Percentiles rank a stretch among this genome's conserved stretches.
Conservation (phyloP, 2,329 filamentous ascomycete genomes). For the Pseudogymnoascus sp. region DNA sequence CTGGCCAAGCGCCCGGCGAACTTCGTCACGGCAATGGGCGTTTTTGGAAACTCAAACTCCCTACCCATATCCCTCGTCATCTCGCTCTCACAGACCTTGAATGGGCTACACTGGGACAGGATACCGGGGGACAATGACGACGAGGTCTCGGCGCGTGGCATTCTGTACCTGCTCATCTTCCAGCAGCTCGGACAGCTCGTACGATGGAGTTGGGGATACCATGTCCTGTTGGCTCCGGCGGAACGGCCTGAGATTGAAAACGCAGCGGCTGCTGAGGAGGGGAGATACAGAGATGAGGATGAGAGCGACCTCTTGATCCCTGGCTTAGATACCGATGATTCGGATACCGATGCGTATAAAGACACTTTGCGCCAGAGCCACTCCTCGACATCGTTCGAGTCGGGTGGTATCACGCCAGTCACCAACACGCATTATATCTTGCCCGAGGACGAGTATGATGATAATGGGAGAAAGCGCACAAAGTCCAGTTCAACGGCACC, state of each 20-base stretch:
- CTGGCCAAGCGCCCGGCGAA: slow-evolving; percentile 82
- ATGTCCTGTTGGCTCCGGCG: slow-evolving; percentile 82
- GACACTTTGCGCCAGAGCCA: slow-evolving; percentile 11
- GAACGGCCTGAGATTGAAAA: slow-evolving; percentile 52
- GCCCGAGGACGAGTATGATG: slow-evolving; percentile 34
- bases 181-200: slow-evolving; percentile 94
- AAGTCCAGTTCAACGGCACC: slow-evolving; percentile 25
- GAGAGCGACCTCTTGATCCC: slow-evolving; percentile 39
- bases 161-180: slow-evolving; percentile 92
- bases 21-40: slow-evolving; percentile 93
- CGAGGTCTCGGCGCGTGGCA: slow-evolving; percentile 86
- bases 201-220: slow-evolving; percentile 97
- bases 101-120: slow-evolving; percentile 87
- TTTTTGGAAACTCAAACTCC: slow-evolving; percentile 98
- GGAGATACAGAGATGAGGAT: slow-evolving; percentile 47
- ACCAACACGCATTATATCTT: slow-evolving; percentile 23
- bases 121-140: slow-evolving; percentile 90
- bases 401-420: slow-evolving; percentile 27
- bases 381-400: slow-evolving; percentile 21
- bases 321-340: slow-evolving; percentile 35
- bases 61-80: slow-evolving; percentile 93
- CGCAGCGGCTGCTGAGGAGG: slow-evolving; percentile 32
- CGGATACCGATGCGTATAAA: slow-evolving; percentile 29
- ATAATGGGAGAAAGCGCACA: slow-evolving; percentile 18
- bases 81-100: slow-evolving; percentile 84